These are phyloP conservation scores for Clonostachys byssicola DNA, from an alignment of 2,329 filamentous ascomycete genomes.

Conservation along the genomic window DNA sequence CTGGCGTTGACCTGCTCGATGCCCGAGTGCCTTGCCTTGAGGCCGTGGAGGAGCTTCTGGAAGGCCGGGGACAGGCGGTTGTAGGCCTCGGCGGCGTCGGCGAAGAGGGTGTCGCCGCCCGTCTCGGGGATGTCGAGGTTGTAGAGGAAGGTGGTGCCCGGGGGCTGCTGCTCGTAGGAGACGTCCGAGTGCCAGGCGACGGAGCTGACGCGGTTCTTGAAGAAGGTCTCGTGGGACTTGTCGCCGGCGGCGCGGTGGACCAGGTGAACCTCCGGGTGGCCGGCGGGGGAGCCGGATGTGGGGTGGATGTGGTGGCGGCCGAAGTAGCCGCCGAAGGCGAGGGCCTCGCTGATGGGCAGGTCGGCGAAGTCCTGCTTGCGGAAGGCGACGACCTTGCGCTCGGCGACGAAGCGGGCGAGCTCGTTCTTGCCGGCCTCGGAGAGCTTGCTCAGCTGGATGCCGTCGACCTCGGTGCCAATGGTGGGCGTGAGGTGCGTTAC, in stretches of 20 bases:
- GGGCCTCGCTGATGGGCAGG: constrained; percentile 64
- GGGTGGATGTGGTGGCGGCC: constrained; percentile 80
- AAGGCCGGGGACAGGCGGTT: constrained; percentile 75
- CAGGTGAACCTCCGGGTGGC: constrained; percentile 71
- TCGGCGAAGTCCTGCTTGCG: constrained; percentile 70
- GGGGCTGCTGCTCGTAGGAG: constrained; percentile 83
- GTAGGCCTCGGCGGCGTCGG: constrained; percentile 77
- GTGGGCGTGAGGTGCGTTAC: constrained; percentile 64
- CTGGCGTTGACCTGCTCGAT: constrained; percentile 74
- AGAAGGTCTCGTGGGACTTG: constrained; percentile 51
- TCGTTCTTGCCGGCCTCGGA: constrained; percentile 69
- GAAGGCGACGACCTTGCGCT: constrained; percentile 77
- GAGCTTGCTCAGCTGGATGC: constrained; percentile 68
- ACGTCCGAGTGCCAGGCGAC: constrained; percentile 90
- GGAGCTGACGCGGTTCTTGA: constrained; percentile 67
- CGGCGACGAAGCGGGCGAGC: constrained; percentile 68
- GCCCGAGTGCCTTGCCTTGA: constrained; percentile 78
- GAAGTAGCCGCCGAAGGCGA: constrained; percentile 71
- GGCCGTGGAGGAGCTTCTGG: constrained; percentile 73
- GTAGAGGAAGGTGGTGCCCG: constrained; percentile 86
- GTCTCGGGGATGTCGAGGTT: constrained; percentile 76
- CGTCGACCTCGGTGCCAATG: constrained; percentile 69
- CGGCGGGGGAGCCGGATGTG: constrained; percentile 69
- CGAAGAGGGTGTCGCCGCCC: constrained; percentile 83
- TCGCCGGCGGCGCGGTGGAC: constrained; percentile 64